These are phyloP conservation scores for Exophiala lecanii-corni DNA, from an alignment of 2,329 filamentous ascomycete genomes.

Conservation along the genomic window DNA sequence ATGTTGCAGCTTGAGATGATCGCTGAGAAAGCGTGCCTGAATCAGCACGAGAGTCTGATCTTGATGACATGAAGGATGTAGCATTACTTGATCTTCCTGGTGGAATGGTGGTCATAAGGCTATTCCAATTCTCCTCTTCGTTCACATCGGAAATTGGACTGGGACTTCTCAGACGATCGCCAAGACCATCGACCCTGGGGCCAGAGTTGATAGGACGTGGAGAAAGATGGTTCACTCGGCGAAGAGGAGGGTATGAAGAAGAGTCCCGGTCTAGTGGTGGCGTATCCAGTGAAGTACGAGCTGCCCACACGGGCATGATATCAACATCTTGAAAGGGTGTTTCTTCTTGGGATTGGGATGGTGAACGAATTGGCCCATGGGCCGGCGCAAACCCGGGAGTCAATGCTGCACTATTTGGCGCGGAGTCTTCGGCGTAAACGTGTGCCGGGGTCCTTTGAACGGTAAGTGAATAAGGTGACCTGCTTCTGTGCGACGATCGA, in stretches of 20 bases:
- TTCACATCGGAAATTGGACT: slow-evolving; percentile 47
- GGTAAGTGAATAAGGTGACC: slow-evolving; percentile 2
- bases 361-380: slow-evolving; percentile 17
- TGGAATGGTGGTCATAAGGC: slow-evolving; percentile 71
- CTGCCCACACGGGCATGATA: neutral
- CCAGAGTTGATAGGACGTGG: slow-evolving; percentile 18
- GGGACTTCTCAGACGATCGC: slow-evolving; percentile 78
- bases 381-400: slow-evolving; percentile 45
- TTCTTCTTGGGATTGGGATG: slow-evolving; percentile 3
- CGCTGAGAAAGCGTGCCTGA: slow-evolving; percentile 22
- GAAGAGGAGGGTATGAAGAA: slow-evolving; percentile 22
- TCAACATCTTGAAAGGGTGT: slow-evolving; percentile 2
- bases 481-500: neutral
- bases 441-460: neutral
- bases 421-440: slow-evolving; percentile 11
- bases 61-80: slow-evolving; percentile 72
- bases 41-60: slow-evolving; percentile 39
- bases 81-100: slow-evolving; percentile 77
- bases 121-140: slow-evolving; percentile 67
- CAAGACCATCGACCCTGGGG: slow-evolving; percentile 62
- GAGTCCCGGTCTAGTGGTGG: slow-evolving; percentile 15
- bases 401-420: slow-evolving; percentile 7
- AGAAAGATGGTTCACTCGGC: slow-evolving; percentile 33
- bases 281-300: slow-evolving; percentile 6
- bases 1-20: slow-evolving; percentile 35